A percentile compares a stretch with the other conserved stretches of the same genome.
These are phyloP conservation scores for Streptanthus diversifolius DNA, from an alignment of 345 rosid genomes.

Conservation along the genomic window DNA sequence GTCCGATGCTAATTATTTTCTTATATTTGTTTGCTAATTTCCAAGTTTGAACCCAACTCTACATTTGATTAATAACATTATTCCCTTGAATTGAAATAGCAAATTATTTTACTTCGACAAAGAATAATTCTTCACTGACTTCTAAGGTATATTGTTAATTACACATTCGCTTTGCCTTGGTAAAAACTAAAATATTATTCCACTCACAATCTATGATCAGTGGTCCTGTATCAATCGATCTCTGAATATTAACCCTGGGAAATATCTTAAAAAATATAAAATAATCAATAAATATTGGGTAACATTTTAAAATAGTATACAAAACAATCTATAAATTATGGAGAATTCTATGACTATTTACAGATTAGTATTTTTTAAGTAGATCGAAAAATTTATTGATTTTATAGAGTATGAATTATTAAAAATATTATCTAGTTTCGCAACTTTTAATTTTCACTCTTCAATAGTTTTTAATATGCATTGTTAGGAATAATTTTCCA, in stretches of 20 bases:
- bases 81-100: neutral
- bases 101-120: neutral
- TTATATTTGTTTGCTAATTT: constrained; percentile 18
- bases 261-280: neutral
- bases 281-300: neutral
- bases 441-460: neutral
- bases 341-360: too few relatives aligned
- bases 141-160: constrained; percentile 28
- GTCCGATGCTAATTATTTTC: constrained; percentile 3
- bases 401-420: neutral
- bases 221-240: neutral
- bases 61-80: constrained; percentile 9
- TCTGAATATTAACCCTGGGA: neutral
- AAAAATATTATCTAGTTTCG: neutral
- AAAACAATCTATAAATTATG: neutral
- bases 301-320: neutral
- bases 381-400: neutral
- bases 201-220: neutral
- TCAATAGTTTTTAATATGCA: neutral
- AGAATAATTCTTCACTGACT: constrained; percentile 39
- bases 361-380: neutral
- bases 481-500: neutral
- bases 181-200: neutral
- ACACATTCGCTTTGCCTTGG: constrained; percentile 23
- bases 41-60: constrained; percentile 32